Conservation (phyloP, 169 alveolate genomes). For the Plasmodium fragile region DNA sequence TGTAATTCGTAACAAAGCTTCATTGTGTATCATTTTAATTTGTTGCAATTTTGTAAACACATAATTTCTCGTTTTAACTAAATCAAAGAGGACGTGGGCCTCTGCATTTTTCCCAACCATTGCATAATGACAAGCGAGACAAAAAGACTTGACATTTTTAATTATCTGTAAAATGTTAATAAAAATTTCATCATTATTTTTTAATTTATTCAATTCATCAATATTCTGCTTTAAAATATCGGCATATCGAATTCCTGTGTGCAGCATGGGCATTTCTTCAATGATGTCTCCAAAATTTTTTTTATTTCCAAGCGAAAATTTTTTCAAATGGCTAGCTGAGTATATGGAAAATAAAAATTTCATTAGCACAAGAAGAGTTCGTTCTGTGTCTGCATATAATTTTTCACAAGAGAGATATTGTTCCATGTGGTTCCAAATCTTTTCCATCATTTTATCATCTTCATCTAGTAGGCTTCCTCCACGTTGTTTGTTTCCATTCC, state of each 20-base stretch:
- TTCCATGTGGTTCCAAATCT: slow-evolving; percentile 53
- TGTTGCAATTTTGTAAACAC: slow-evolving; percentile 40
- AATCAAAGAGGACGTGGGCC: slow-evolving; percentile 82
- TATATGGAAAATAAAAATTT: slow-evolving; percentile 22
- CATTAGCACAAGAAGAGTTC: slow-evolving; percentile 35
- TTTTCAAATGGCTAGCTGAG: slow-evolving; percentile 7
- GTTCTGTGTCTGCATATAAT: slow-evolving; percentile 50
- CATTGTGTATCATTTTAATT: slow-evolving; percentile 31
- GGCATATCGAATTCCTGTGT: slow-evolving; percentile 78
- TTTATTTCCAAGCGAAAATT: slow-evolving; percentile 13
- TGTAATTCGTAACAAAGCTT: slow-evolving; percentile 76
- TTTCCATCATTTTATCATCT: slow-evolving; percentile 20
- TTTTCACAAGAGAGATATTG: slow-evolving; percentile 30
- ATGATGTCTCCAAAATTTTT: slow-evolving; percentile 27
- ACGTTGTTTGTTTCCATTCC: not conserved
- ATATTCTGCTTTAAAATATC: slow-evolving; percentile 83
- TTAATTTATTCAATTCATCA: slow-evolving; percentile 73
- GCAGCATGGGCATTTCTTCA: slow-evolving; percentile 52
- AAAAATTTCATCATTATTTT: slow-evolving; percentile 68
- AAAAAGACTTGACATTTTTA: slow-evolving; percentile 78
- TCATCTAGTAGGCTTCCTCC: not conserved
- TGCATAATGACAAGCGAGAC: slow-evolving; percentile 80
- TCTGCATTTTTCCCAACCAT: slow-evolving; percentile 77
- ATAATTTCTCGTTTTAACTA: slow-evolving; percentile 80
- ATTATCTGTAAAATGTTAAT: slow-evolving; percentile 82